A percentile compares a stretch with the other conserved stretches of the same genome.
Evolutionary conservation across 257 asterid genomes (phyloP).

Genomic region (Nicotiana tabacum): DNA sequence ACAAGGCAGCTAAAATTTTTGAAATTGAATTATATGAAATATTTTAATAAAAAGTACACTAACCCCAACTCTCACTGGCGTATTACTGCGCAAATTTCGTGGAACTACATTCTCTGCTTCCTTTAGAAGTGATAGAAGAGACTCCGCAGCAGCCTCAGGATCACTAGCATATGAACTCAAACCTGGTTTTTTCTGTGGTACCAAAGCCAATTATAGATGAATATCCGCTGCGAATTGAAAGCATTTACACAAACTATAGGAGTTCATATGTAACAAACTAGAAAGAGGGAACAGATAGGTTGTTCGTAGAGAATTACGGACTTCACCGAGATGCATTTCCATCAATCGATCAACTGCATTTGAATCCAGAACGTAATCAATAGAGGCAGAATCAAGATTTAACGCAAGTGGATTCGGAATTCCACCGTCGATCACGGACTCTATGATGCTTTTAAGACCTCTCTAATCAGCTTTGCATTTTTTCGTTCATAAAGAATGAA

Average conservation of each 20-base stretch:
- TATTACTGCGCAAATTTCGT: slow-evolving; percentile 20
- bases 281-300: background rate
- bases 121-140: slow-evolving; percentile 37
- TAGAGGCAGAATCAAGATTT: background rate
- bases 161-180: slow-evolving; percentile 51
- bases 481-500: background rate
- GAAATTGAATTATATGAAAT: background rate
- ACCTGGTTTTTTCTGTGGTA: slow-evolving; percentile 51
- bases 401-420: background rate
- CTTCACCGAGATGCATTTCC: background rate
- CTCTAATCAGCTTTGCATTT: background rate
- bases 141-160: slow-evolving; percentile 55
- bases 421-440: background rate
- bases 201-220: background rate
- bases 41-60: slow-evolving; percentile 1
- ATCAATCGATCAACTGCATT: background rate
- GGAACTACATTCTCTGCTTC: slow-evolving; percentile 56
- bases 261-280: background rate
- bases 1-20: background rate
- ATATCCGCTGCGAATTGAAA: background rate
- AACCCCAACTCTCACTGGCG: slow-evolving; percentile 80
- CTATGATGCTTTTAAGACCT: background rate
- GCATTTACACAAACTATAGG: background rate
- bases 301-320: background rate
- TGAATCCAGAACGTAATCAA: background rate